These are phyloP conservation scores for Neoarthrinium moseri DNA, from an alignment of 2,329 filamentous ascomycete genomes.

Conservation along the genomic window DNA sequence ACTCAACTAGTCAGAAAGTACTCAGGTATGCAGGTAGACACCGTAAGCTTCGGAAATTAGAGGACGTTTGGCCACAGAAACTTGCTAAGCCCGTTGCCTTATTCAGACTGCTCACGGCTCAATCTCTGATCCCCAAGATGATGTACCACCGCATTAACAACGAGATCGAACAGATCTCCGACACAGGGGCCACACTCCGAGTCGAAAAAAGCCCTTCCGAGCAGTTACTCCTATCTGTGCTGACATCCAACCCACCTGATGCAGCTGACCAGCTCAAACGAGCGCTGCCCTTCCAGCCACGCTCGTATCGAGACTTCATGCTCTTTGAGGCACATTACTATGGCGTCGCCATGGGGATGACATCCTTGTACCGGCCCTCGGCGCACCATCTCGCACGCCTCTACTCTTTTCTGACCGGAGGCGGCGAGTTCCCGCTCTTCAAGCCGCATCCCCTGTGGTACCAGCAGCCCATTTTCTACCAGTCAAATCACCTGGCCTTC, in stretches of 20 bases:
- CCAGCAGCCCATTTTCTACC: conserved; percentile 24
- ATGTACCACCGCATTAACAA: conserved; percentile 19
- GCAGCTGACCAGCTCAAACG: conserved; percentile 15
- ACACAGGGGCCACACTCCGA: background rate
- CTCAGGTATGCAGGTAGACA: too few relatives aligned
- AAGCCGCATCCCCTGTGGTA: conserved; percentile 20
- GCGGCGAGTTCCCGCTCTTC: conserved; percentile 19
- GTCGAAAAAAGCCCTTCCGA: background rate
- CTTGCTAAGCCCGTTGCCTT: too few relatives aligned
- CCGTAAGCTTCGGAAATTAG: too few relatives aligned
- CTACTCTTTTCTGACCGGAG: conserved; percentile 13
- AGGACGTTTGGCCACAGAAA: too few relatives aligned
- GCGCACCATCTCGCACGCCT: conserved; percentile 11
- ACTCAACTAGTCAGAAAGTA: too few relatives aligned
- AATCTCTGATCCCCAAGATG: conserved; percentile 13
- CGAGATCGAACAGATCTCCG: conserved; percentile 8
- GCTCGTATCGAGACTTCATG: conserved; percentile 27
- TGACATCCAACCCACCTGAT: conserved; percentile 21
- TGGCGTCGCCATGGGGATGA: conserved; percentile 20
- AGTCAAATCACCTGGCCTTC: conserved; percentile 25
- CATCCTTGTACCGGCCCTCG: conserved; percentile 16
- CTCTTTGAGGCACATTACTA: conserved; percentile 25
- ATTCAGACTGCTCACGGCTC: background rate
- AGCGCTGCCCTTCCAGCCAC: conserved; percentile 23
- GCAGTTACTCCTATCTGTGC: conserved; percentile 14